Evolutionary conservation across 1,284 basidiomycete species (phyloP).

Genomic region (Trichosporon sp.): DNA sequence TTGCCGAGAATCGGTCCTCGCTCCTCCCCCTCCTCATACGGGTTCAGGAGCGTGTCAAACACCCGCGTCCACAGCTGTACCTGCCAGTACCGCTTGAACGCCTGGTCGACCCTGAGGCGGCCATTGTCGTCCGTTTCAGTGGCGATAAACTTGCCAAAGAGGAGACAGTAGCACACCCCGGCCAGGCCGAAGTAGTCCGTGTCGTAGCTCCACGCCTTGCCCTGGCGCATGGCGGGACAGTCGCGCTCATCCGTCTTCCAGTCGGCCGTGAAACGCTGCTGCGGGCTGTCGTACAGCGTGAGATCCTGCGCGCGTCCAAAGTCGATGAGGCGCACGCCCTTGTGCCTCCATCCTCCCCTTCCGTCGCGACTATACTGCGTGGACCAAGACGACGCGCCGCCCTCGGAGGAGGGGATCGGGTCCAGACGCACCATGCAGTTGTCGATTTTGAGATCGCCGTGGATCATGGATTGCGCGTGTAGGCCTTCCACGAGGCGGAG

Average conservation of each 20-base stretch:
- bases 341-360: constrained; percentile 77
- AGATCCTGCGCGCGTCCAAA: constrained; percentile 94
- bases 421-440: constrained; percentile 93
- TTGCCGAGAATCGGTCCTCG: constrained; percentile 73
- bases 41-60: constrained; percentile 87
- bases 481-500: constrained; percentile 79
- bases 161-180: constrained; percentile 88
- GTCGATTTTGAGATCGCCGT: constrained; percentile 99
- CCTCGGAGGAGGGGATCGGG: constrained; percentile 64
- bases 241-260: constrained; percentile 87
- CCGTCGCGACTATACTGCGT: constrained; percentile 74
- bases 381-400: constrained; percentile 70
- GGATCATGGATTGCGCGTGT: constrained; percentile 81
- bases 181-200: constrained; percentile 95
- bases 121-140: constrained; percentile 54
- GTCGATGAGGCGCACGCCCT: constrained; percentile 92
- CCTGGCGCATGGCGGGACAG: constrained; percentile 84
- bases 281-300: constrained; percentile 67
- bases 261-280: constrained; percentile 79
- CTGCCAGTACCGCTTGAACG: constrained; percentile 96
- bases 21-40: constrained; percentile 59
- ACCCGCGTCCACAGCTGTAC: constrained; percentile 78
- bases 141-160: constrained; percentile 94
- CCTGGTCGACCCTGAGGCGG: constrained; percentile 69
- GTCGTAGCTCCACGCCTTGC: constrained; percentile 85